These are phyloP conservation scores for Fusarium anthophilum DNA, from an alignment of 2,329 filamentous ascomycete genomes.

Conservation along the genomic window DNA sequence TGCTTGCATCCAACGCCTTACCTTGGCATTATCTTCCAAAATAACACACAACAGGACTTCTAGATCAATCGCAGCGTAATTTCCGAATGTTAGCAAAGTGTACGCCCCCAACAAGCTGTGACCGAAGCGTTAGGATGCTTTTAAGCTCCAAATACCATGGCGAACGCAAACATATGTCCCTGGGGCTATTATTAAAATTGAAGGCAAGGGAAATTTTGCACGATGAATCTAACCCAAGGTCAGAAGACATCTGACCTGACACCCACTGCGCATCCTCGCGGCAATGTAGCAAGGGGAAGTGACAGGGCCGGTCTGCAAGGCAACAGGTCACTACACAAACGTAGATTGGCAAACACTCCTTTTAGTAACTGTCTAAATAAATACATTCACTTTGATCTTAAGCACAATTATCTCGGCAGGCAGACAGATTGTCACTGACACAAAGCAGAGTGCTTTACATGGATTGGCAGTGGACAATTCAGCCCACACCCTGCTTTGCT, in stretches of 20 bases:
- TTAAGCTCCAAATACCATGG: not conserved
- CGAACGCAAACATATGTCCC: too few species aligned
- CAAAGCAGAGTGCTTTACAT: not conserved
- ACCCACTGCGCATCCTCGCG: not conserved
- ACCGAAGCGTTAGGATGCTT: not conserved
- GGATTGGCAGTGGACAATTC: not conserved
- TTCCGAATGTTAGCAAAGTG: not conserved
- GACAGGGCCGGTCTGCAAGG: not conserved
- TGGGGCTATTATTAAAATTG: not conserved
- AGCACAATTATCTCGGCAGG: rapidly evolving
- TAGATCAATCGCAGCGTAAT: rapidly evolving
- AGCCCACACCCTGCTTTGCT: not conserved
- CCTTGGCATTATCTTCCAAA: not conserved
- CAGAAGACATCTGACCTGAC: too few species aligned
- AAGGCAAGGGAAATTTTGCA: rapidly evolving
- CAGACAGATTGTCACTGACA: not conserved
- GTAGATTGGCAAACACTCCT: not conserved
- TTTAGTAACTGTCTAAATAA: not conserved
- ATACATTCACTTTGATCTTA: too few species aligned
- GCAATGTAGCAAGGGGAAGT: too few species aligned
- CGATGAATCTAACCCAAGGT: too few species aligned
- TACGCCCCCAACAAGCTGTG: too few species aligned
- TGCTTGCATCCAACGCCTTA: not conserved
- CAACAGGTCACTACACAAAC: not conserved
- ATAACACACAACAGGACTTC: too few species aligned